Conservation (phyloP, 116 monocot genomes). For the Cymodocea nodosa region DNA sequence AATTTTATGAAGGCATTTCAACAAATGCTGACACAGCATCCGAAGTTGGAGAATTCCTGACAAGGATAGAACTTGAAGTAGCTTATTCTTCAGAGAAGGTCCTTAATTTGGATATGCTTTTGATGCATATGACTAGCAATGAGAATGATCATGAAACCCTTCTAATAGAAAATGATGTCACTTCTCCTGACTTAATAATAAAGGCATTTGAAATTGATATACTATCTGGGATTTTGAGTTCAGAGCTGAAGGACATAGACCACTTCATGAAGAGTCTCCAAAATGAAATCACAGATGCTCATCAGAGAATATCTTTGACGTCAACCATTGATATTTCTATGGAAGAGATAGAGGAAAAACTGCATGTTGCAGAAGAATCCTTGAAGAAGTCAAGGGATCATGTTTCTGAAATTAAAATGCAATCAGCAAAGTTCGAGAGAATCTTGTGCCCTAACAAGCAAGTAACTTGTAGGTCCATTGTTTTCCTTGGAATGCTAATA, state of each 20-base stretch:
- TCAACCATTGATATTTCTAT: slow-evolving; percentile 13
- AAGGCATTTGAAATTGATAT: slow-evolving; percentile 55
- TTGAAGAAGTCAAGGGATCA: slow-evolving; percentile 39
- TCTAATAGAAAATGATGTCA: slow-evolving; percentile 13
- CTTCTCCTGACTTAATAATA: slow-evolving; percentile 15
- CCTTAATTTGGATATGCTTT: slow-evolving; percentile 64
- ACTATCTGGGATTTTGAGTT: slow-evolving; percentile 43
- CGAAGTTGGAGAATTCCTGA: slow-evolving; percentile 25
- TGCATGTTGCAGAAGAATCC: slow-evolving; percentile 38
- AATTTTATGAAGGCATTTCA: slow-evolving; percentile 10
- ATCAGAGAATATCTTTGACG: slow-evolving; percentile 4
- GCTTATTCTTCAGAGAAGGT: slow-evolving; percentile 79
- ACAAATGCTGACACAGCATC: slow-evolving; percentile 16
- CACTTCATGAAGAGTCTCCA: slow-evolving; percentile 34
- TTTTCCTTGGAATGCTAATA: background rate
- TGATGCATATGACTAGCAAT: slow-evolving; percentile 45
- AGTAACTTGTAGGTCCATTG: slow-evolving; percentile 24
- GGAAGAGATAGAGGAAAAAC: slow-evolving; percentile 24
- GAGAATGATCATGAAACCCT: slow-evolving; percentile 32
- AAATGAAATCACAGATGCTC: slow-evolving; percentile 28
- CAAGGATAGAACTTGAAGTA: slow-evolving; percentile 49
- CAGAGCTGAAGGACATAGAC: slow-evolving; percentile 63
- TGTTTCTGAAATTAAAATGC: slow-evolving; percentile 47
- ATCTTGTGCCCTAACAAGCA: slow-evolving; percentile 16
- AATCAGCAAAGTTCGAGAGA: slow-evolving; percentile 42